Percentiles rank a stretch among this genome's conserved stretches.
Conservation (phyloP, 73 alveolate species). For the Durusdinium trenchii region DNA sequence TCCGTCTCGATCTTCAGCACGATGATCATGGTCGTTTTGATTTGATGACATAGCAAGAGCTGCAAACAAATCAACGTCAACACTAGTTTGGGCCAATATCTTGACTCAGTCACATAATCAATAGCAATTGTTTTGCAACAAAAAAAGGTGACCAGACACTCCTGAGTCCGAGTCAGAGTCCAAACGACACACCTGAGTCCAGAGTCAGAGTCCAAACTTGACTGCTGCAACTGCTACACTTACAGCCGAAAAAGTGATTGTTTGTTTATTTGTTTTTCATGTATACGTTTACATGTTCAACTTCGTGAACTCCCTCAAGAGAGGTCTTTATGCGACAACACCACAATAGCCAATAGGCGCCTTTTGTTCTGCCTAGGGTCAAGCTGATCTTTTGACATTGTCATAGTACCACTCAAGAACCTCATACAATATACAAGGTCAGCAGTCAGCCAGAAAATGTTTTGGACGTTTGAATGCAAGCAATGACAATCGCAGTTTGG, state of each 20-base stretch:
- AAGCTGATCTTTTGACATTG: neutral
- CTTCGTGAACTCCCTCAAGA: neutral
- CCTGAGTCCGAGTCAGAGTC: too few species aligned
- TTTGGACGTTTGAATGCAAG: neutral
- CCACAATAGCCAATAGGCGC: neutral
- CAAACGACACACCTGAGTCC: too few species aligned
- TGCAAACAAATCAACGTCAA: too few species aligned
- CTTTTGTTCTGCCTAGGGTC: neutral
- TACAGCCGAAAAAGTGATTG: too few species aligned
- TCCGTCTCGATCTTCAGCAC: neutral
- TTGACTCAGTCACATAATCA: too few species aligned
- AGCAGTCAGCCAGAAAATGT: neutral
- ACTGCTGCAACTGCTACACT: too few species aligned
- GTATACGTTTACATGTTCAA: neutral
- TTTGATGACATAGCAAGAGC: too few species aligned
- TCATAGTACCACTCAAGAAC: neutral
- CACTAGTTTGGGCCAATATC: too few species aligned
- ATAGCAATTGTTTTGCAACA: too few species aligned
- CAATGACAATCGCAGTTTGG: neutral
- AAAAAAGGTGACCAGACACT: too few species aligned
- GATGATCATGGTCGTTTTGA: neutral
- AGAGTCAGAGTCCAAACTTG: too few species aligned
- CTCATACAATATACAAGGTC: neutral
- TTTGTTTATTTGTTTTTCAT: too few species aligned
- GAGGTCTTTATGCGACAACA: neutral